Base-by-base conservation (phyloP, 2,329 filamentous ascomycete genomes). In the Claviceps sorghi region DNA sequence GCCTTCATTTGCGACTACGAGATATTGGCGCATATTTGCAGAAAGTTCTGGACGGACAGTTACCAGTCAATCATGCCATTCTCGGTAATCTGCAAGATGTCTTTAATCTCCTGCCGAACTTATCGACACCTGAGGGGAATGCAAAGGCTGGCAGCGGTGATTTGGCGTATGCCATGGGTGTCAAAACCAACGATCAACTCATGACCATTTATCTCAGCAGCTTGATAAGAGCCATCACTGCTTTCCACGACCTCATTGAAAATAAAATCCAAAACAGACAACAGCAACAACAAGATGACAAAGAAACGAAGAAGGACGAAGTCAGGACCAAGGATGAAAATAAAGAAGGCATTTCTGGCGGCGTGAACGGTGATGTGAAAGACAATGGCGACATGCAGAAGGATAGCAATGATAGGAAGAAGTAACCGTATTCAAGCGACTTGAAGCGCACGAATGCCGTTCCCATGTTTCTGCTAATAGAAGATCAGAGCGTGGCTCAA, bases 241-340 rank as follows among this genome's bases (percentile, higher is more conserved):
- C 93, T 8, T 98, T 97, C 83, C 93, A 98, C 69, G 93, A 98
- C 67, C 73, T 98, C 60, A 98, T 98, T 59, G 93, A 98, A 75
- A 98, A 98, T 76, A 98, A 98, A 79, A 96, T 97, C 60, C 91
- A 97, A 74, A 98, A 98, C 72, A 81, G 91, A 67, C 90, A 97
- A 71, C 88, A 94, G 67, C 86, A 94, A 64, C 45, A 94, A 68
- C 86, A 94, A 64, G 93, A 97, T 65, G 93, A 98, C 64, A 91
- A 91, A 72, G 91, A 97, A 61, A 79, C 84, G 63, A 88, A 88
- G 72, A 88, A 89, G 64, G 82, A 84, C 48, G 85, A 86, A 64
- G 58, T 60, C 26, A 83, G 82, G 59, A 68, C 72, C 60, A 79
- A 79, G 58, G 74, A 77, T 50, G 76, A 80, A 58, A 78, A 78